Evolutionary conservation across 441 rosid genomes (phyloP).

Genomic region (Eutrema salsugineum): DNA sequence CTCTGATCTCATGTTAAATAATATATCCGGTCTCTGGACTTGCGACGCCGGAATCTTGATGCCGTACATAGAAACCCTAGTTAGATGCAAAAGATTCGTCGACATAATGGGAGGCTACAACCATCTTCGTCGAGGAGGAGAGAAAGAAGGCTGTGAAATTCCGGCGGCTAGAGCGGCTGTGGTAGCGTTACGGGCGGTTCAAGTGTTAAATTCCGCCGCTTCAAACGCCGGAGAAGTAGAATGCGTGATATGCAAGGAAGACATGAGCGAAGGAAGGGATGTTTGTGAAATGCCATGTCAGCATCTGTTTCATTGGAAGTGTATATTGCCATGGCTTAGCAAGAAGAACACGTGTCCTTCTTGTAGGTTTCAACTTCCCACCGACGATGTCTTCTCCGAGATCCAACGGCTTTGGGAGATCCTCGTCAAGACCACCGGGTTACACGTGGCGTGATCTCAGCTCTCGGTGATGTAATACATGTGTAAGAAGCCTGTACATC

Average conservation of each 20-base stretch:
- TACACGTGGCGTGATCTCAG: constrained; percentile 22
- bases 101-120: constrained; percentile 36
- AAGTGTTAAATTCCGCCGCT: constrained; percentile 24
- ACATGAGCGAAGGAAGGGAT: constrained; percentile 74
- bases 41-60: constrained; percentile 57
- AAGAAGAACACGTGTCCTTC: constrained; percentile 85
- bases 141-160: constrained; percentile 41
- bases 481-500: constrained; percentile 10
- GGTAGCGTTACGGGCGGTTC: constrained; percentile 60
- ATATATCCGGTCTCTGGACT: constrained; percentile 41
- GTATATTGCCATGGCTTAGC: constrained; percentile 78
- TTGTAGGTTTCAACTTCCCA: constrained; percentile 83
- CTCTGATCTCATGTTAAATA: constrained; percentile 32
- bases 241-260: constrained; percentile 84
- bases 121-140: constrained; percentile 24
- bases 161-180: constrained; percentile 64
- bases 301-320: constrained; percentile 88
- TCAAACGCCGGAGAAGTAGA: constrained; percentile 36
- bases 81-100: constrained; percentile 60
- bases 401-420: constrained; percentile 77
- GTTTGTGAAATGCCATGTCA: constrained; percentile 85
- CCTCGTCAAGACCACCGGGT: constrained; percentile 35
- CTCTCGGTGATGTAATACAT: neutral
- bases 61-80: constrained; percentile 61
- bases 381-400: constrained; percentile 74